A percentile compares a stretch with the other conserved stretches of the same genome.
Conservation (phyloP, 805 yeast genomes). For the Wickerhamomyces bovis region DNA sequence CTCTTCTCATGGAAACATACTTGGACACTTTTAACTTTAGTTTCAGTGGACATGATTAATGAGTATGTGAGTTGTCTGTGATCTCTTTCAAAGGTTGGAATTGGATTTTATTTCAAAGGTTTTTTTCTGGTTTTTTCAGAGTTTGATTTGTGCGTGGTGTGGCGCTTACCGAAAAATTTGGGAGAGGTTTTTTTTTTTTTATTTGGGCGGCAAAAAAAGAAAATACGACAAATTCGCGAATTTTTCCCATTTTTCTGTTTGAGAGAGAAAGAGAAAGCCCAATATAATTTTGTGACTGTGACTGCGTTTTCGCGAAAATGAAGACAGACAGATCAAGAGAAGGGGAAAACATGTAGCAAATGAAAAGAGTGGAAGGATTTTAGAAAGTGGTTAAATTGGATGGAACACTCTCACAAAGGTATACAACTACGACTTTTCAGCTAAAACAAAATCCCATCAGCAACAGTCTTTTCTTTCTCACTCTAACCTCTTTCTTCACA, state of each 20-base stretch:
- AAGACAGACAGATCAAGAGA: too few relatives aligned
- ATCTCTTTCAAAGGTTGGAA: background rate
- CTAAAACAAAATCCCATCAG: too few relatives aligned
- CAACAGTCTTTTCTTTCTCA: too few relatives aligned
- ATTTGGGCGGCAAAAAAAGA: too few relatives aligned
- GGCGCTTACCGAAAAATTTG: background rate
- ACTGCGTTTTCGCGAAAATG: background rate
- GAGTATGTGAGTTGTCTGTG: background rate
- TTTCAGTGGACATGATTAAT: conserved; percentile 51
- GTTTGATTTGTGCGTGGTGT: background rate
- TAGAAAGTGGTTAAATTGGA: too few relatives aligned
- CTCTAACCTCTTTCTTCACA: too few relatives aligned
- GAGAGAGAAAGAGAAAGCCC: too few relatives aligned
- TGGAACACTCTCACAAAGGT: too few relatives aligned
- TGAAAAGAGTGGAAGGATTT: too few relatives aligned
- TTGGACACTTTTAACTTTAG: conserved; percentile 71
- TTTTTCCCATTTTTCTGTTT: background rate
- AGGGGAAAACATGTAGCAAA: too few relatives aligned
- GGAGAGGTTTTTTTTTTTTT: background rate
- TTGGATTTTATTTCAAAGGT: background rate
- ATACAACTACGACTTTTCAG: too few relatives aligned
- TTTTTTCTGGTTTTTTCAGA: background rate
- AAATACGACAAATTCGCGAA: background rate
- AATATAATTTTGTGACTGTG: background rate
- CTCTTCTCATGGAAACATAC: conserved; percentile 45